Evolutionary conservation across 306 rosid genomes (phyloP).

Genomic region (Crotalaria pallida): DNA sequence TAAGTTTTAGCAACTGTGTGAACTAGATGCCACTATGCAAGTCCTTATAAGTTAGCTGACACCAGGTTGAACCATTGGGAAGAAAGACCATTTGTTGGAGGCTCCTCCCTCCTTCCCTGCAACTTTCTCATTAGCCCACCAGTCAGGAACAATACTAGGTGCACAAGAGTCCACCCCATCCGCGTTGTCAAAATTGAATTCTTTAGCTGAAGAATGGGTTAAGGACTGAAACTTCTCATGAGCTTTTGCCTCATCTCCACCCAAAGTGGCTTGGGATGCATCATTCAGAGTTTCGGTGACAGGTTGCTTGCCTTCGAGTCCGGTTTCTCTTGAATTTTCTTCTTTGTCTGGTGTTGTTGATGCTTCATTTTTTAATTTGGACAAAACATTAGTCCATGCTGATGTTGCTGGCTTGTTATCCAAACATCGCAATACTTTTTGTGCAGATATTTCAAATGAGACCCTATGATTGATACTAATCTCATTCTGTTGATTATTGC

Average conservation of each 20-base stretch:
- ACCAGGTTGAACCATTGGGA: conserved; percentile 65
- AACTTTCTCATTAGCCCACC: conserved; percentile 95
- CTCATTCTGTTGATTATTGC: conserved; percentile 13
- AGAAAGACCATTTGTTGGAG: conserved; percentile 73
- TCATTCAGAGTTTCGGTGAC: conserved; percentile 38
- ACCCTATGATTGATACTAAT: conserved; percentile 33
- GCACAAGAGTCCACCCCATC: conserved; percentile 63
- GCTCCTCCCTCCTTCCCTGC: conserved; percentile 44
- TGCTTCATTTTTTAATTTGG: conserved; percentile 22
- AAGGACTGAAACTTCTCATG: conserved; percentile 50
- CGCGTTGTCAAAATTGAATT: conserved; percentile 77
- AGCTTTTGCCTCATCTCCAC: conserved; percentile 30
- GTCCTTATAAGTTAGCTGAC: conserved; percentile 39
- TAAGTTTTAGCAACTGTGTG: conserved; percentile 3
- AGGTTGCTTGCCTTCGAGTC: background rate
- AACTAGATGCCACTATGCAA: conserved; percentile 22
- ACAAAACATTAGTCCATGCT: conserved; percentile 22
- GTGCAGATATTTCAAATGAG: conserved; percentile 36
- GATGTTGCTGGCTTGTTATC: conserved; percentile 33
- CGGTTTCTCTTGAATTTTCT: conserved; percentile 20
- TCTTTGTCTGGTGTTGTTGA: conserved; percentile 22
- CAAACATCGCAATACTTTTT: conserved; percentile 18
- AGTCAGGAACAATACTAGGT: conserved; percentile 48
- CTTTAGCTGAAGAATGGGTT: conserved; percentile 65
- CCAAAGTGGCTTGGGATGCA: conserved; percentile 20